A percentile compares a stretch with the other conserved stretches of the same genome.
Evolutionary conservation across 1,139 yeast genomes (phyloP).

Genomic region (Pichia sp.): DNA sequence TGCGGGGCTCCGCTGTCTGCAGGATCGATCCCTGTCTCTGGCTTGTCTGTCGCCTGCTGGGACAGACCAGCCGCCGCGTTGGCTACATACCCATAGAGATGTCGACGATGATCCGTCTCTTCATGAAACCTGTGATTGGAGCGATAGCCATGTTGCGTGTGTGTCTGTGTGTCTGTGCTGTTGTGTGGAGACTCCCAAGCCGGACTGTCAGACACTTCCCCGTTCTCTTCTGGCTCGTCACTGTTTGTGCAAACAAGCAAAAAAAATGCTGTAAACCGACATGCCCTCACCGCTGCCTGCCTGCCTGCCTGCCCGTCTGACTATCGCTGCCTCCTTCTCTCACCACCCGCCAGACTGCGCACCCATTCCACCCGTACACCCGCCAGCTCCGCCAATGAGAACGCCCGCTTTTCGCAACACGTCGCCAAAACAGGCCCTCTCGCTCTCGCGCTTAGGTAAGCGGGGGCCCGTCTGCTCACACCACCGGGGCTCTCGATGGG

Average conservation of each 20-base stretch:
- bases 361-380: constrained; percentile 1
- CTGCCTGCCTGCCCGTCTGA: not conserved
- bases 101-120: constrained; percentile 79
- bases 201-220: no score
- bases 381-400: not conserved
- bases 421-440: not conserved
- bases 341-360: not conserved
- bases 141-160: constrained; percentile 53
- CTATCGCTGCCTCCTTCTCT: not conserved
- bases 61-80: not conserved
- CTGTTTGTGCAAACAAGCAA: not conserved
- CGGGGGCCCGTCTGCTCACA: no score
- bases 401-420: not conserved
- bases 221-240: not conserved
- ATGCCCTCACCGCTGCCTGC: not conserved
- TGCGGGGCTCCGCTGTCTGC: no score
- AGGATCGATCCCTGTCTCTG: no score
- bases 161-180: constrained; percentile 6
- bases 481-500: no score
- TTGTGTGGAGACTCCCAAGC: not conserved
- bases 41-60: not conserved
- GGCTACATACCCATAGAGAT: constrained; percentile 53
- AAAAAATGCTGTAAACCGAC: not conserved
- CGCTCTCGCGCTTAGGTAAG: no score
- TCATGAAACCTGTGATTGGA: constrained; percentile 83